A percentile compares a stretch with the other conserved stretches of the same genome.
These are phyloP conservation scores for Tetrapisispora taiwanensis DNA, from an alignment of 805 yeast species.

Conservation along the genomic window DNA sequence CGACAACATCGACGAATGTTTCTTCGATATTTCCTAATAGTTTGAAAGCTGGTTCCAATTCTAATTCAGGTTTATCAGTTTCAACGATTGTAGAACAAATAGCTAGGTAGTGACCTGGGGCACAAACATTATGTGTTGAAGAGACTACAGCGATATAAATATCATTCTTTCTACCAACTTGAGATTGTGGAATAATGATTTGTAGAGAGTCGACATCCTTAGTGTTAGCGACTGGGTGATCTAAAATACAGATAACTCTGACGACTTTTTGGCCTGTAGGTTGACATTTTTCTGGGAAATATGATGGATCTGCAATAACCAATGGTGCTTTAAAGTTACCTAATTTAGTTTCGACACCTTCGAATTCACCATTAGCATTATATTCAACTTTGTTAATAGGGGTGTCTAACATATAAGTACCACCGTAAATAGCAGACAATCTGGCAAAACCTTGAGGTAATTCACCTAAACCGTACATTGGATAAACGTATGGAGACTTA, in stretches of 20 bases:
- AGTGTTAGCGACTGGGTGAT: conserved; percentile 81
- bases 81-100: conserved; percentile 91
- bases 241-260: conserved; percentile 63
- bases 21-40: conserved; percentile 71
- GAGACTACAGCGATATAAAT: conserved; percentile 89
- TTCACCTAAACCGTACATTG: conserved; percentile 93
- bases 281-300: conserved; percentile 59
- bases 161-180: conserved; percentile 84
- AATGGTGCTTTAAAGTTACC: conserved; percentile 87
- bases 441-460: conserved; percentile 99
- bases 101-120: conserved; percentile 83
- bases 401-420: conserved; percentile 95
- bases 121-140: conserved; percentile 79
- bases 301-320: conserved; percentile 95
- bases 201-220: conserved; percentile 80
- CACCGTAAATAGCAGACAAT: conserved; percentile 93
- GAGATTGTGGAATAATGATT: conserved; percentile 93
- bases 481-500: conserved; percentile 91
- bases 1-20: conserved; percentile 89
- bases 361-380: conserved; percentile 59
- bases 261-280: conserved; percentile 30
- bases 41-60: conserved; percentile 88
- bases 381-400: conserved; percentile 85
- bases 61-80: conserved; percentile 85
- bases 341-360: conserved; percentile 83